Evolutionary conservation across 2,329 filamentous ascomycete genomes (phyloP).

Genomic region (Trichoderma brevicompactum): DNA sequence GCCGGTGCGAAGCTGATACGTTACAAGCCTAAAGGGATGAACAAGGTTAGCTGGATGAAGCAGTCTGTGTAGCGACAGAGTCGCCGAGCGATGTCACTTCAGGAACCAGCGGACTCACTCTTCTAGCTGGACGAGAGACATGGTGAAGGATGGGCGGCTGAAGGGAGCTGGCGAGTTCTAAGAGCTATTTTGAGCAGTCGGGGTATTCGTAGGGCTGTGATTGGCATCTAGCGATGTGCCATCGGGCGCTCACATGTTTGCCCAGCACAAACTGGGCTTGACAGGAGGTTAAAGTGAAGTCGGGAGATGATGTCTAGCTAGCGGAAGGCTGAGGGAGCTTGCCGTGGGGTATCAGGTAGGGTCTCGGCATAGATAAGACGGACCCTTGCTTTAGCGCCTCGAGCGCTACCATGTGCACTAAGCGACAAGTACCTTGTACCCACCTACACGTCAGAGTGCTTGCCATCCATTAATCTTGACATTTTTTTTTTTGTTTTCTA

Average conservation of each 20-base stretch:
- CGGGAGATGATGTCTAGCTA: slow-evolving; percentile 4
- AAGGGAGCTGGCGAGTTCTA: background rate
- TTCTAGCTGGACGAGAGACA: slow-evolving; percentile 48
- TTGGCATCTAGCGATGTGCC: slow-evolving; percentile 29
- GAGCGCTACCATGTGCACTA: slow-evolving; percentile 3
- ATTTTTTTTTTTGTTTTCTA: slow-evolving; percentile 8
- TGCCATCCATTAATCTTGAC: background rate
- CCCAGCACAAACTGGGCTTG: slow-evolving; percentile 4
- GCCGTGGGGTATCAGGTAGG: slow-evolving; percentile 19
- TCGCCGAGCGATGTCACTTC: background rate
- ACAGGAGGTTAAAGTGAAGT: background rate
- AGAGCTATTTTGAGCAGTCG: background rate
- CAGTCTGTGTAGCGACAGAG: background rate
- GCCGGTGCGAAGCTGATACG: slow-evolving; percentile 79
- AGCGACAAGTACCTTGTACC: background rate
- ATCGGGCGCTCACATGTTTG: slow-evolving; percentile 28
- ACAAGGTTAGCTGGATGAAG: slow-evolving; percentile 32
- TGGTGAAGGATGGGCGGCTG: slow-evolving; percentile 31
- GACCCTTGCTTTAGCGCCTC: slow-evolving; percentile 17
- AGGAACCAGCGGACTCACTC: slow-evolving; percentile 38
- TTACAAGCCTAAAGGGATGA: slow-evolving; percentile 64
- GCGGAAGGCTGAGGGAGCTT: background rate
- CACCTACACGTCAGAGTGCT: background rate
- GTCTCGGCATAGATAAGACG: background rate
- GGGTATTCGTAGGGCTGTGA: background rate